Evolutionary conservation across 371 early-diverging fungal species (phyloP).

Genomic region (Mortierella sp.): DNA sequence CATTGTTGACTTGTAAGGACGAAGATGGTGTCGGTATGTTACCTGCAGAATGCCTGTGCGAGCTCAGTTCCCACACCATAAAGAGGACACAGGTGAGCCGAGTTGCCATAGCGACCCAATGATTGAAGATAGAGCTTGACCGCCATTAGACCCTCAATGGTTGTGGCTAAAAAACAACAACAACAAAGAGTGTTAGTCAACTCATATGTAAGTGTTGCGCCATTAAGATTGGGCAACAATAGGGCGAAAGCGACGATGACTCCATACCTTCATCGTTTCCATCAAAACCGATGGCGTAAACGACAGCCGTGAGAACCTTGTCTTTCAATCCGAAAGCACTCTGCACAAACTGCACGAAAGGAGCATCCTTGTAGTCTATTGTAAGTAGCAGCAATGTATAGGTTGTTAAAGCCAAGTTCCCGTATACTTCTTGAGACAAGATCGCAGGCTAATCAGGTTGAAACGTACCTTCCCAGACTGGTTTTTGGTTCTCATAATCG

Average conservation of each 20-base stretch:
- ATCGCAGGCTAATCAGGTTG: too few relatives aligned
- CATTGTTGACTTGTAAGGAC: background rate
- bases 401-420: background rate
- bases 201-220: background rate
- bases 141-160: constrained; percentile 68
- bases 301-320: constrained; percentile 72
- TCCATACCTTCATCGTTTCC: constrained; percentile 53
- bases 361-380: constrained; percentile 58
- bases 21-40: constrained; percentile 1
- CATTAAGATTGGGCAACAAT: background rate
- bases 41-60: constrained; percentile 93
- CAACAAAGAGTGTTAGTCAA: too few relatives aligned
- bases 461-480: constrained; percentile 49
- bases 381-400: background rate
- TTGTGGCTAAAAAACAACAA: constrained; percentile 55
- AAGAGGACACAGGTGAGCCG: constrained; percentile 82
- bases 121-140: constrained; percentile 80
- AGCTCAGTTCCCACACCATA: constrained; percentile 94
- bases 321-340: constrained; percentile 74
- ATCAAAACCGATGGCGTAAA: constrained; percentile 79
- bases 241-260: background rate
- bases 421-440: too few relatives aligned
- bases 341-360: constrained; percentile 63
- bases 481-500: constrained; percentile 57
- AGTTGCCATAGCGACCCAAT: constrained; percentile 88